Conservation (phyloP, 345 rosid genomes). For the Hibiscus mutabilis region DNA sequence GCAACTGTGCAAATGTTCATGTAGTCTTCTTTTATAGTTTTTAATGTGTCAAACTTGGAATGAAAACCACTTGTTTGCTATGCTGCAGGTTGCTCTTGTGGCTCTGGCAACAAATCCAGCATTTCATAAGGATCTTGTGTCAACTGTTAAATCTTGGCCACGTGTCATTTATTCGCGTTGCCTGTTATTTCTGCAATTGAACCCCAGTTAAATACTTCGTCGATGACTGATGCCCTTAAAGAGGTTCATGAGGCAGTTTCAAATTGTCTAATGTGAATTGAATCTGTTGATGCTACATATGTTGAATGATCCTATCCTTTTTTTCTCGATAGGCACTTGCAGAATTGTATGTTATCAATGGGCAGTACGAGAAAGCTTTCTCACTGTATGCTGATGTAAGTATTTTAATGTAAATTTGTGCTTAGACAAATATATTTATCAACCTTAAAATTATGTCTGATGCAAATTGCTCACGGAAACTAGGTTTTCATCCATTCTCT, state of each 20-base stretch:
- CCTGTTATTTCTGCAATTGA: slow-evolving; percentile 96
- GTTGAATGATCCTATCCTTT: slow-evolving; percentile 18
- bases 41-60: slow-evolving; percentile 12
- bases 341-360: slow-evolving; percentile 79
- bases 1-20: neutral
- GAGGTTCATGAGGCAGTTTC: slow-evolving; percentile 46
- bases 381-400: slow-evolving; percentile 96
- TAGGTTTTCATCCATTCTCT: slow-evolving; percentile 1
- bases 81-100: slow-evolving; percentile 83
- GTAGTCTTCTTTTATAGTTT: neutral
- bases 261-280: slow-evolving; percentile 14
- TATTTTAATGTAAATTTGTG: slow-evolving; percentile 20
- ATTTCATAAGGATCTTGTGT: slow-evolving; percentile 72
- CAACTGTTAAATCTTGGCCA: slow-evolving; percentile 97
- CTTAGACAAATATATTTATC: neutral
- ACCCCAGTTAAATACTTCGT: slow-evolving; percentile 90
- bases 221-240: slow-evolving; percentile 91
- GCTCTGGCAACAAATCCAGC: slow-evolving; percentile 92
- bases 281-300: slow-evolving; percentile 16
- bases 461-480: neutral
- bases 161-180: slow-evolving; percentile 67
- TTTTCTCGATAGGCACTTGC: slow-evolving; percentile 61
- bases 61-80: slow-evolving; percentile 16
- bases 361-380: slow-evolving; percentile 86
- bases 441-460: neutral